phyloP scores from a whole-genome alignment of 495 filamentous ascomycete species.

The Penicillium subrubescens region DNA sequence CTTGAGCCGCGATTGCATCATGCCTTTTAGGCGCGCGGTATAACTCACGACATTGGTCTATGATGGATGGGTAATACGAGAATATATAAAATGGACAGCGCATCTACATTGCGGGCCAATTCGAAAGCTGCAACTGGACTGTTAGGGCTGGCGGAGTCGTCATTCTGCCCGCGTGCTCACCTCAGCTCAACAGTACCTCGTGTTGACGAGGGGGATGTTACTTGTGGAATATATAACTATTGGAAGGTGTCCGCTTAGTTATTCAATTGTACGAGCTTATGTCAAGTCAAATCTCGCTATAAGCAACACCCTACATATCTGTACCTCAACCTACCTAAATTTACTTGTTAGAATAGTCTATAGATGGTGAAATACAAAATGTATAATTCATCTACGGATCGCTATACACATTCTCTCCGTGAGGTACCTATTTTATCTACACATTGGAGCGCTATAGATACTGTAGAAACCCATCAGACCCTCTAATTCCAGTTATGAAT shows the following conservation, averaged over 20 bases:
- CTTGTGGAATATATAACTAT: not conserved
- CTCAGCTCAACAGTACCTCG: not conserved
- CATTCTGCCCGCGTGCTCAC: not conserved
- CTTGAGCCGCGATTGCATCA: conserved; percentile 24
- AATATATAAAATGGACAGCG: not conserved
- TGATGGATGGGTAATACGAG: not conserved
- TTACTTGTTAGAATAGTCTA: too few species aligned
- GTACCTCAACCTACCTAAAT: too few species aligned
- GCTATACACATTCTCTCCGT: too few species aligned
- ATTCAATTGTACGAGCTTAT: too few species aligned
- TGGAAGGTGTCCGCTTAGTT: too few species aligned
- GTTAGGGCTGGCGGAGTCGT: not conserved
- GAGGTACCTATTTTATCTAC: not conserved
- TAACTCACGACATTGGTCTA: not conserved
- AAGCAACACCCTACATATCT: too few species aligned
- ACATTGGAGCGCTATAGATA: not conserved
- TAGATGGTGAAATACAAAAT: too few species aligned
- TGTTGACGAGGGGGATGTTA: too few species aligned
- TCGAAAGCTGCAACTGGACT: not conserved
- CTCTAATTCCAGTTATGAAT: not conserved
- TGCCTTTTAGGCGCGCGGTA: not conserved
- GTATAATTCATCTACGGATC: too few species aligned
- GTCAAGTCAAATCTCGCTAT: too few species aligned
- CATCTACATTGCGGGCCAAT: not conserved
- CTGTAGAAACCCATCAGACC: not conserved